These are phyloP conservation scores for Pyrenula aspistea DNA, from an alignment of 495 filamentous ascomycete genomes.

Conservation along the genomic window DNA sequence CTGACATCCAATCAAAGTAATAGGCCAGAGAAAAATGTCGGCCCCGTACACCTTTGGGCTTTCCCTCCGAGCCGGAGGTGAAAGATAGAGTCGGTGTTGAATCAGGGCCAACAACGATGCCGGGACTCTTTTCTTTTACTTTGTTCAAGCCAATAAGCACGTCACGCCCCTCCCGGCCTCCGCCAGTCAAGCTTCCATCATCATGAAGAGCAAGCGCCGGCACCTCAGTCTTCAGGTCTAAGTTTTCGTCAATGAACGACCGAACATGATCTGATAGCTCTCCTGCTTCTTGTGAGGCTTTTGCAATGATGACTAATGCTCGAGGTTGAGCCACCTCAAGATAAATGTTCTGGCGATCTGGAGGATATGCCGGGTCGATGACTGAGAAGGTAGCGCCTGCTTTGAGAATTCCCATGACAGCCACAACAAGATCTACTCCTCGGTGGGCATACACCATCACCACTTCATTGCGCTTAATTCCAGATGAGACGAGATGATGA, in stretches of 20 bases:
- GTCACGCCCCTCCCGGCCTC: slow-evolving; percentile 51
- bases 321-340: slow-evolving; percentile 78
- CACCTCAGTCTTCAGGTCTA: slow-evolving; percentile 63
- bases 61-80: slow-evolving; percentile 76
- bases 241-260: slow-evolving; percentile 59
- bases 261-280: slow-evolving; percentile 56
- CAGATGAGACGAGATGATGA: slow-evolving; percentile 61
- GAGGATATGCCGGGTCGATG: slow-evolving; percentile 81
- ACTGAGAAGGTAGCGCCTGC: slow-evolving; percentile 43
- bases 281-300: slow-evolving; percentile 66
- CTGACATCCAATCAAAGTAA: slow-evolving; percentile 89
- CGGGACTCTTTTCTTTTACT: slow-evolving; percentile 45
- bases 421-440: slow-evolving; percentile 38
- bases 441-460: slow-evolving; percentile 89
- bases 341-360: slow-evolving; percentile 78
- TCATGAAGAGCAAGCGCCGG: slow-evolving; percentile 64
- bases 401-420: slow-evolving; percentile 45
- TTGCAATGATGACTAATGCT: slow-evolving; percentile 68
- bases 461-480: slow-evolving; percentile 70
- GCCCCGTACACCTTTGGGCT: slow-evolving; percentile 77
- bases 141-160: slow-evolving; percentile 42
- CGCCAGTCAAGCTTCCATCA: slow-evolving; percentile 64
- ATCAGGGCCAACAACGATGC: slow-evolving; percentile 81
- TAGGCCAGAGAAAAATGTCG: slow-evolving; percentile 79
- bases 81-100: slow-evolving; percentile 74